Percentiles rank a stretch among this genome's conserved stretches.
These are phyloP conservation scores for Colletotrichum lindemuthianum DNA, from an alignment of 2,329 filamentous ascomycete species.

Conservation along the genomic window DNA sequence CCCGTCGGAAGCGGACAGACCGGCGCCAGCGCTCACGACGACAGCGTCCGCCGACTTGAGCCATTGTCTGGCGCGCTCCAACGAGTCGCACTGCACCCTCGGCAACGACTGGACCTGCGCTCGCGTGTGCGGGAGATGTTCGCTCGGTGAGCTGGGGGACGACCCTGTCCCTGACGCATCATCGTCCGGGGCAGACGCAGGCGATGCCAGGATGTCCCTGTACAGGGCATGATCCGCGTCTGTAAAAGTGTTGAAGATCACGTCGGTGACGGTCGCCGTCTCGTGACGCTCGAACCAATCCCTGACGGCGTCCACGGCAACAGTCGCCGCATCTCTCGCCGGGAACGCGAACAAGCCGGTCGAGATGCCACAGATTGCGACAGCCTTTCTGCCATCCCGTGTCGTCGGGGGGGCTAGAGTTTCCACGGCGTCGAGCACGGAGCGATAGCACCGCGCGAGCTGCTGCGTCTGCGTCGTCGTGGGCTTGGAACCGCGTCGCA, in stretches of 20 bases:
- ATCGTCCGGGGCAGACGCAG: neutral
- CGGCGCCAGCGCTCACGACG: conserved; percentile 46
- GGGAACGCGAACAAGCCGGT: conserved; percentile 49
- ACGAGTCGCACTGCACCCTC: conserved; percentile 20
- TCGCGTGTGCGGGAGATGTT: neutral
- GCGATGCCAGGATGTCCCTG: conserved; percentile 21
- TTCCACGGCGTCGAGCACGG: conserved; percentile 43
- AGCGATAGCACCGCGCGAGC: conserved; percentile 44
- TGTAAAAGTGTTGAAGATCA: conserved; percentile 47
- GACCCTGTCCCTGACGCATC: neutral
- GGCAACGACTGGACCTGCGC: neutral
- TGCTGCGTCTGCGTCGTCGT: conserved; percentile 36
- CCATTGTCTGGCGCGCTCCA: conserved; percentile 38
- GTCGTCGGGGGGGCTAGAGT: conserved; percentile 36
- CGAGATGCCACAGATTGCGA: conserved; percentile 47
- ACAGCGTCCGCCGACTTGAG: conserved; percentile 40
- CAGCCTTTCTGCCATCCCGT: conserved; percentile 40
- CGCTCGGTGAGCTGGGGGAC: conserved; percentile 4
- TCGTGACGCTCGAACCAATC: conserved; percentile 42
- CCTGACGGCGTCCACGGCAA: conserved; percentile 39
- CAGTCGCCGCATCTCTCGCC: conserved; percentile 39
- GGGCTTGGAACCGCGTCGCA: conserved; percentile 39
- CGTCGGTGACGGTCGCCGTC: conserved; percentile 41
- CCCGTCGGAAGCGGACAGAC: conserved; percentile 46
- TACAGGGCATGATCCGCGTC: conserved; percentile 39